Conservation (phyloP, 352 stramenopile species). For the Globisporangium alternatum region DNA sequence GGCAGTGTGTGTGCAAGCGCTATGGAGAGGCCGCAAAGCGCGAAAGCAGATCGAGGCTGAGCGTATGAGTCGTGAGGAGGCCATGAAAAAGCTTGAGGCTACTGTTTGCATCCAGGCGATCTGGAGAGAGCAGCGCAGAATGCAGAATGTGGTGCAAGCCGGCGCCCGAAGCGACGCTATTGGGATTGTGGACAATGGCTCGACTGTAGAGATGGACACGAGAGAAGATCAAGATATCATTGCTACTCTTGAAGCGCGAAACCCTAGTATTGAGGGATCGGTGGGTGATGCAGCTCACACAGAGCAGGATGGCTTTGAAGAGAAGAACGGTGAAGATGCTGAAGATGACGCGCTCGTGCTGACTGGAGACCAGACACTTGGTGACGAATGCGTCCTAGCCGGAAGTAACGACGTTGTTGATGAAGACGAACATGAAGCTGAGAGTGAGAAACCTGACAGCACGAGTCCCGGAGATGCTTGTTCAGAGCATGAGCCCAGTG, state of each 20-base stretch:
- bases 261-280: too few relatives aligned
- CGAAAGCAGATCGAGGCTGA: conserved; percentile 22
- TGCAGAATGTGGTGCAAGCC: conserved; percentile 18
- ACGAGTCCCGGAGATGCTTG: too few relatives aligned
- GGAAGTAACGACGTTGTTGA: background rate
- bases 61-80: conserved; percentile 21
- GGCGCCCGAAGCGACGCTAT: conserved; percentile 15
- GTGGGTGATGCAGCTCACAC: background rate
- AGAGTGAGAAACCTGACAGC: background rate
- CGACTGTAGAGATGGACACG: background rate
- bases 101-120: conserved; percentile 43
- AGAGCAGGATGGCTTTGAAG: background rate
- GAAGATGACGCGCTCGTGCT: background rate
- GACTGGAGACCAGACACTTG: background rate
- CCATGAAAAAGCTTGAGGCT: conserved; percentile 26
- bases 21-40: conserved; percentile 30
- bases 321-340: background rate
- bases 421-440: background rate
- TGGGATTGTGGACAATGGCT: background rate
- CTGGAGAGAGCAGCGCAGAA: conserved; percentile 30
- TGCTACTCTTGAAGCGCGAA: background rate
- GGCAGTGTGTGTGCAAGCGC: conserved; percentile 43
- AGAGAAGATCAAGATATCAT: background rate
- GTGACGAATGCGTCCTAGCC: background rate
- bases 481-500: background rate